phyloP scores from a whole-genome alignment of 768 basidiomycete species.

The Naganishia randhawae region DNA sequence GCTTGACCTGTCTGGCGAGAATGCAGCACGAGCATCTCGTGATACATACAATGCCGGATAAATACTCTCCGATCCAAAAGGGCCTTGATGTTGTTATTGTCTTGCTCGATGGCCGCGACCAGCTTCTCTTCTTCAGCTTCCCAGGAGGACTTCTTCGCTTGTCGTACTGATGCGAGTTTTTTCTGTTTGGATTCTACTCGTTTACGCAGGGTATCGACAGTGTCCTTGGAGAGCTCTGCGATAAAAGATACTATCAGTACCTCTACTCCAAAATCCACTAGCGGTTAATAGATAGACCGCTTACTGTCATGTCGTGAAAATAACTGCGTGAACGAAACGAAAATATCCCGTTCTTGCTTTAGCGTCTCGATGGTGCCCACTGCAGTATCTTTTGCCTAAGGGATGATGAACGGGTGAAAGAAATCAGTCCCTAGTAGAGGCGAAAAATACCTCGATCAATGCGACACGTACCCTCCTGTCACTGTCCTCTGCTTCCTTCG shows the following conservation, averaged over 20 bases:
- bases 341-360: conserved; percentile 76
- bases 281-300: conserved; percentile 3
- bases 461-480: conserved; percentile 41
- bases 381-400: conserved; percentile 31
- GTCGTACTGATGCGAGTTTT: conserved; percentile 71
- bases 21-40: conserved; percentile 88
- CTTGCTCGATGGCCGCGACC: conserved; percentile 68
- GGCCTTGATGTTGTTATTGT: conserved; percentile 72
- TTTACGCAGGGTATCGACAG: conserved; percentile 81
- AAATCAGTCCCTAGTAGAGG: neutral
- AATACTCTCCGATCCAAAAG: conserved; percentile 76
- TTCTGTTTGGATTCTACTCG: conserved; percentile 70
- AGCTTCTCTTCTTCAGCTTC: conserved; percentile 77
- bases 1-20: conserved; percentile 81
- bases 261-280: neutral
- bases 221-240: conserved; percentile 68
- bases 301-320: conserved; percentile 76
- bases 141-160: conserved; percentile 74
- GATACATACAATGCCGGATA: conserved; percentile 89
- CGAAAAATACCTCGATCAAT: neutral
- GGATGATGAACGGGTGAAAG: neutral
- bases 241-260: neutral
- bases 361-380: conserved; percentile 45
- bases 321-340: conserved; percentile 78
- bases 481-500: conserved; percentile 35